Evolutionary conservation across 2,329 filamentous ascomycete genomes (phyloP).

Genomic region (Rhinocladiella mackenziei): DNA sequence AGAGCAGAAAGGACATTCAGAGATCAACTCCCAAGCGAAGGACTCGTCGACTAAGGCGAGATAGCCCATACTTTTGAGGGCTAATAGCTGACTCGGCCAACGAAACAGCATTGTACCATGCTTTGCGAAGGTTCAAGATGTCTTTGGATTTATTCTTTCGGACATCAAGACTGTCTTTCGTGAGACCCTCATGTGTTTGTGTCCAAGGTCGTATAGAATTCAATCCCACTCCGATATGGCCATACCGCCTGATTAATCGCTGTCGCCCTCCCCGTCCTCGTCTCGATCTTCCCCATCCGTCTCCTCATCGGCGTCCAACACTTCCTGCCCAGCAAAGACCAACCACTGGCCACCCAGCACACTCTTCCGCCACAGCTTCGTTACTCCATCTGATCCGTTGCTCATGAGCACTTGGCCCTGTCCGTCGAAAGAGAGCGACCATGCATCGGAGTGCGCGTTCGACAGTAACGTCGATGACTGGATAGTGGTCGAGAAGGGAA

Average conservation of each 20-base stretch:
- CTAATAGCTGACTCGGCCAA: too few relatives aligned
- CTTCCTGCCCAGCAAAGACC: slow-evolving; percentile 24
- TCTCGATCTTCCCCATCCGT: slow-evolving; percentile 7
- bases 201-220: too few relatives aligned
- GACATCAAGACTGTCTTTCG: too few relatives aligned
- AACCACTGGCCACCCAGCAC: slow-evolving; percentile 19
- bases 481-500: slow-evolving; percentile 21
- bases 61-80: slow-evolving; percentile 23
- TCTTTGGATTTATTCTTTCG: too few relatives aligned
- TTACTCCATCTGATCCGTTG: slow-evolving; percentile 25
- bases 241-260: too few relatives aligned
- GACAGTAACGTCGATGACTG: slow-evolving; percentile 9
- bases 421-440: slow-evolving; percentile 26
- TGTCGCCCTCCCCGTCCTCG: not conserved
- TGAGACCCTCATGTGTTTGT: too few relatives aligned
- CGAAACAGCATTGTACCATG: too few relatives aligned
- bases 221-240: too few relatives aligned
- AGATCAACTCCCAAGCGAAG: slow-evolving; percentile 4
- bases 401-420: slow-evolving; percentile 27
- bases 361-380: slow-evolving; percentile 23
- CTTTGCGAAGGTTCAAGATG: too few relatives aligned
- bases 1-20: slow-evolving; percentile 1
- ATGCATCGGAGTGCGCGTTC: slow-evolving; percentile 27
- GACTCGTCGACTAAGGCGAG: slow-evolving; percentile 12
- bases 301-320: slow-evolving; percentile 6